Conservation (phyloP, 169 alveolate species). For the Plasmodium falciparum region DNA sequence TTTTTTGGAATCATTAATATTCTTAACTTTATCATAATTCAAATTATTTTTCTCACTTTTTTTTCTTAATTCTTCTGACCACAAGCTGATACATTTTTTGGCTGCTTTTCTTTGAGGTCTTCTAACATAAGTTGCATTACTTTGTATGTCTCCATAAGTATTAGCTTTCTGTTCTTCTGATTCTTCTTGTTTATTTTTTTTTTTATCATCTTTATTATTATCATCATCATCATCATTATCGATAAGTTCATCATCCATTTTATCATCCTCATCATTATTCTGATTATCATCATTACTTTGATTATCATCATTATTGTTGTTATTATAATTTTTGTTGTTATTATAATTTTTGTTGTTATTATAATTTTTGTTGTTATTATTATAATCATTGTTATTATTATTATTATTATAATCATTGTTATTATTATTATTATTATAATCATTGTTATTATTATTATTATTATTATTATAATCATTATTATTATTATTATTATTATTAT, state of each 20-base stretch:
- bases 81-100: slow-evolving; percentile 38
- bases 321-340: not conserved
- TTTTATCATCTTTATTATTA: slow-evolving; percentile 1
- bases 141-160: not conserved
- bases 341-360: not conserved
- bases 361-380: not conserved
- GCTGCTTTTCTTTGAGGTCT: slow-evolving; percentile 74
- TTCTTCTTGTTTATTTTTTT: not conserved
- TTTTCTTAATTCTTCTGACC: slow-evolving; percentile 69
- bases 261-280: slow-evolving; percentile 5
- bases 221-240: slow-evolving; percentile 9
- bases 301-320: not conserved
- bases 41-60: slow-evolving; percentile 12
- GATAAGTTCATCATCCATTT: not conserved
- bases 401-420: not conserved
- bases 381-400: not conserved
- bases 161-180: not conserved
- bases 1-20: slow-evolving; percentile 22
- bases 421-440: not conserved
- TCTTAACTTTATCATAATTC: slow-evolving; percentile 11
- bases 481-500: not conserved
- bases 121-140: slow-evolving; percentile 14
- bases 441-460: not conserved
- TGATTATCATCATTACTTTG: not conserved
- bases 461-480: not conserved